phyloP scores from a whole-genome alignment of 108 stramenopile genomes.

The Nitzschia putrida region DNA sequence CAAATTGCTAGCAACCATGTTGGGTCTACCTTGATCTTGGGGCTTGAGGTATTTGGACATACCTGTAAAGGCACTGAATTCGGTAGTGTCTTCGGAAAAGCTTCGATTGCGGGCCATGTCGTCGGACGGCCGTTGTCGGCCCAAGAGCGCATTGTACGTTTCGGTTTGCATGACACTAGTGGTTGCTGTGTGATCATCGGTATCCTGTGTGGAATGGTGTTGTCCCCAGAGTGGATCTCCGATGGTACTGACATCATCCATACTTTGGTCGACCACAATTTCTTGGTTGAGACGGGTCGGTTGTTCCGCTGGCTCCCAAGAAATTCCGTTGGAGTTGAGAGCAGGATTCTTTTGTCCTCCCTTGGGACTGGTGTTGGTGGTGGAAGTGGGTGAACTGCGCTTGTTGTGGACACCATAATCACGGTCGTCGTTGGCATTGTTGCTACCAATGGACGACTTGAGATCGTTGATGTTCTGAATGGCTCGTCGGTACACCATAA shows the following conservation, averaged over 20 bases:
- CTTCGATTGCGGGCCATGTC: background rate
- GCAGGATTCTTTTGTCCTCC: background rate
- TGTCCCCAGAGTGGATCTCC: slow-evolving; percentile 22
- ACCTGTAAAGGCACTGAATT: slow-evolving; percentile 21
- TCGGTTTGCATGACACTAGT: slow-evolving; percentile 12
- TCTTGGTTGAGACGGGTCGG: slow-evolving; percentile 21
- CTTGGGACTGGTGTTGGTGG: background rate
- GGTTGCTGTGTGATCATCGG: slow-evolving; percentile 19
- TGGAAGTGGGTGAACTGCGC: background rate
- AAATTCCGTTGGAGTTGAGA: background rate
- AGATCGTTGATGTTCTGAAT: too few species aligned
- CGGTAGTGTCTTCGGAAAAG: slow-evolving; percentile 7
- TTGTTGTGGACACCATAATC: background rate
- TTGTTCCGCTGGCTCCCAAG: slow-evolving; percentile 22
- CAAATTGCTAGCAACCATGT: background rate
- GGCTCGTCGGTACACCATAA: background rate
- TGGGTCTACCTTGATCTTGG: background rate
- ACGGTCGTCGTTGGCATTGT: background rate
- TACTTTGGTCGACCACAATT: slow-evolving; percentile 8
- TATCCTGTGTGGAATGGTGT: background rate
- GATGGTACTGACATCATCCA: slow-evolving; percentile 21
- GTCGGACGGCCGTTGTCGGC: background rate
- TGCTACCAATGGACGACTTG: too few species aligned
- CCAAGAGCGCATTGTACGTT: slow-evolving; percentile 20
- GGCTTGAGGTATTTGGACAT: slow-evolving; percentile 16